A percentile compares a stretch with the other conserved stretches of the same genome.
Conservation (phyloP, 2,329 filamentous ascomycete genomes). For the Malbranchea zuffiana region DNA sequence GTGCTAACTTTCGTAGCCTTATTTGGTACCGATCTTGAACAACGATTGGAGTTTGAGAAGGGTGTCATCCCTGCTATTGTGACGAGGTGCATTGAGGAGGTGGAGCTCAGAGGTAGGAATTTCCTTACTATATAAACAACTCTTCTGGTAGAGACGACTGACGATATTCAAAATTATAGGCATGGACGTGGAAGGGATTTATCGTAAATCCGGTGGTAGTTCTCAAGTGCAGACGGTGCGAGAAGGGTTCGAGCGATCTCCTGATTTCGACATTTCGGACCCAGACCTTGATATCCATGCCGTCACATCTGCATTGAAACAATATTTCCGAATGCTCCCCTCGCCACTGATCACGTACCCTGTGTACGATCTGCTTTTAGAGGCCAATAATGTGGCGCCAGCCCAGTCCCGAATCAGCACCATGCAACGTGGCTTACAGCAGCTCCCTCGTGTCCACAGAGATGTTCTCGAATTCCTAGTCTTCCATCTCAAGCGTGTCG, state of each 20-base stretch:
- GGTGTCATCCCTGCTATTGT: constrained; percentile 84
- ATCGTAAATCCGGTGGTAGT: constrained; percentile 90
- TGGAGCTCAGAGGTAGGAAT: constrained; percentile 65
- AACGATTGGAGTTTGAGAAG: constrained; percentile 78
- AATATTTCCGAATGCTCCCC: constrained; percentile 91
- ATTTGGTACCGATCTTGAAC: constrained; percentile 80
- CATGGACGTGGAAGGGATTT: constrained; percentile 96
- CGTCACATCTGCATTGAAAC: constrained; percentile 89
- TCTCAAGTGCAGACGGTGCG: constrained; percentile 84
- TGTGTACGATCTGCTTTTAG: constrained; percentile 79
- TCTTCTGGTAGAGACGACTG: constrained; percentile 2
- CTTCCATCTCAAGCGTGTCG: constrained; percentile 82
- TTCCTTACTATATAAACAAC: not conserved
- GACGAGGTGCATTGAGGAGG: constrained; percentile 88
- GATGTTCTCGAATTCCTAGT: constrained; percentile 89
- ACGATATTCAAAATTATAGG: constrained; percentile 31
- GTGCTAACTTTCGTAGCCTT: constrained; percentile 39
- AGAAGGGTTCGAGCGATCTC: constrained; percentile 72
- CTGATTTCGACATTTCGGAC: constrained; percentile 83
- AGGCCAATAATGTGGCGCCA: constrained; percentile 52
- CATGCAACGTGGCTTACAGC: constrained; percentile 61
- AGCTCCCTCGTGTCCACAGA: constrained; percentile 70
- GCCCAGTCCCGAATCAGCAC: constrained; percentile 58
- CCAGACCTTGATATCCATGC: constrained; percentile 90
- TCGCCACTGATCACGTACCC: constrained; percentile 83